A percentile compares a stretch with the other conserved stretches of the same genome.
phyloP scores from a whole-genome alignment of 140 eudicot species.

The Stevia rebaudiana region DNA sequence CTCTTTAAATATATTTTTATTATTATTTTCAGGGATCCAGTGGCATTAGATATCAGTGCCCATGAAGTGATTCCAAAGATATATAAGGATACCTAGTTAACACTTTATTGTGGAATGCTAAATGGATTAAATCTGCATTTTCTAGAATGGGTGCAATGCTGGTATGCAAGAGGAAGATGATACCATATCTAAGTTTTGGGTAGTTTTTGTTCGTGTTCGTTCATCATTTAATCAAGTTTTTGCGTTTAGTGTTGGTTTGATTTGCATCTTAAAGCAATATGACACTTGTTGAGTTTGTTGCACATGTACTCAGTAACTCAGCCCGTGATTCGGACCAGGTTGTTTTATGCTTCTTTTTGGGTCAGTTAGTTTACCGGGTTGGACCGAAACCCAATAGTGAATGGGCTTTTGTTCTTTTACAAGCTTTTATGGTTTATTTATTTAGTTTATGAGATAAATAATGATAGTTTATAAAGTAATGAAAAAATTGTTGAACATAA shows the following conservation, averaged over 20 bases:
- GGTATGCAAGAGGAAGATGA: background rate
- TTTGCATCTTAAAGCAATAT: background rate
- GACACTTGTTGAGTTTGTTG: background rate
- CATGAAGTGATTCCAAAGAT: conserved; percentile 84
- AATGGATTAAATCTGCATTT: conserved; percentile 14
- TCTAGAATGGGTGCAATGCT: background rate
- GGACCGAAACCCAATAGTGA: too few relatives aligned
- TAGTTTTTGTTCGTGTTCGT: background rate
- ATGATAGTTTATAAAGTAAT: too few relatives aligned
- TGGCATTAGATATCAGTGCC: conserved; percentile 59
- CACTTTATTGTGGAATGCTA: conserved; percentile 7
- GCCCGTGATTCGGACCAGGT: too few relatives aligned
- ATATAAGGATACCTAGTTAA: conserved; percentile 48
- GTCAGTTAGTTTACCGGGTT: too few relatives aligned
- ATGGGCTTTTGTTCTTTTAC: too few relatives aligned
- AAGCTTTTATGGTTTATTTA: too few relatives aligned
- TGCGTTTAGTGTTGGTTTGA: background rate
- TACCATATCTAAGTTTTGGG: background rate
- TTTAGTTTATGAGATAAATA: too few relatives aligned
- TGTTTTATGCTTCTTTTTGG: too few relatives aligned
- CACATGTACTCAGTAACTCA: conserved; percentile 4
- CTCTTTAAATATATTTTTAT: background rate
- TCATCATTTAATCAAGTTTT: background rate
- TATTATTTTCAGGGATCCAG: conserved; percentile 71
- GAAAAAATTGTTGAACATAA: too few relatives aligned